Percentiles rank a stretch among this genome's conserved stretches.
phyloP scores from a whole-genome alignment of 1,139 yeast species.

The Candida labiduridarum region DNA sequence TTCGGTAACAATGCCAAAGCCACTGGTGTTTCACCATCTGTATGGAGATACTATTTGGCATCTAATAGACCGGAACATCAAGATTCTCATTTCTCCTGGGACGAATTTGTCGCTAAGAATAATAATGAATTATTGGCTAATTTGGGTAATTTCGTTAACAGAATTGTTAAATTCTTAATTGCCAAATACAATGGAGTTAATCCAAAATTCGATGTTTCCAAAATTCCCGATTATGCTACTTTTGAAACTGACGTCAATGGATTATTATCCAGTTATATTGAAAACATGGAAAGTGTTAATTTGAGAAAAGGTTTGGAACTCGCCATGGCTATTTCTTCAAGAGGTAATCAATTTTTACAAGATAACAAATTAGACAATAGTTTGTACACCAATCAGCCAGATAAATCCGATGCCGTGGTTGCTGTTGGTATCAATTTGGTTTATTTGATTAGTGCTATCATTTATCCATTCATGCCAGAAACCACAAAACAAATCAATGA shows the following conservation, averaged over 20 bases:
- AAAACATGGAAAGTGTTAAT: conserved; percentile 76
- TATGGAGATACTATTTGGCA: conserved; percentile 96
- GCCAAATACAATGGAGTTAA: conserved; percentile 92
- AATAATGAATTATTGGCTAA: conserved; percentile 93
- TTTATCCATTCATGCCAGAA: conserved; percentile 90
- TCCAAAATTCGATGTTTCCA: conserved; percentile 57
- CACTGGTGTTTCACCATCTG: conserved; percentile 86
- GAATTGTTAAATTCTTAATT: conserved; percentile 84
- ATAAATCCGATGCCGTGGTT: conserved; percentile 86
- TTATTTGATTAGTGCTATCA: conserved; percentile 76
- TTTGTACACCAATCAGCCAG: conserved; percentile 74
- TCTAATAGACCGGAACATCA: conserved; percentile 93
- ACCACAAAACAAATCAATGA: conserved; percentile 68
- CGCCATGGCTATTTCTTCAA: conserved; percentile 87
- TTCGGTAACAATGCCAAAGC: conserved; percentile 97
- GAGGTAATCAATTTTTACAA: conserved; percentile 94
- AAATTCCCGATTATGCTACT: conserved; percentile 51
- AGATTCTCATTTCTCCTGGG: conserved; percentile 97
- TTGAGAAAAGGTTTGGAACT: conserved; percentile 87
- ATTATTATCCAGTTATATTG: conserved; percentile 61
- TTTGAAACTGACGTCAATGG: conserved; percentile 62
- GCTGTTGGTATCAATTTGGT: conserved; percentile 89
- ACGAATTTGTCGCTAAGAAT: conserved; percentile 89
- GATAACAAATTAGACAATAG: conserved; percentile 93
- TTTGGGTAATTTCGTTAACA: conserved; percentile 94